Evolutionary conservation across 352 stramenopile genomes (phyloP).

Genomic region (Phytophthora kernoviae): DNA sequence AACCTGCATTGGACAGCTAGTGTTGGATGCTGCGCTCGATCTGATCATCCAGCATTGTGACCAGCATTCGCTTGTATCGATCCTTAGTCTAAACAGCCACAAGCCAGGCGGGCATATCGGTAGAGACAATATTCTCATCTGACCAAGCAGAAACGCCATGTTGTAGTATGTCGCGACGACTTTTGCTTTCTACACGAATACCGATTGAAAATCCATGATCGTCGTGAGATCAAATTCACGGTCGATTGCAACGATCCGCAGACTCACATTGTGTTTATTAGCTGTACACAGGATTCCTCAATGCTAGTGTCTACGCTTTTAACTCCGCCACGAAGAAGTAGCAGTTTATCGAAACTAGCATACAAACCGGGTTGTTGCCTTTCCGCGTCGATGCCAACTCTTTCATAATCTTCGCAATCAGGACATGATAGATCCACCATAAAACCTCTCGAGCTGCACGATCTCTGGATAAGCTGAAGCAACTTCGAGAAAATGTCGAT

Average conservation of each 20-base stretch:
- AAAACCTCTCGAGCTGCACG: neutral
- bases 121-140: conserved; percentile 9
- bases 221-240: neutral
- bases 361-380: neutral
- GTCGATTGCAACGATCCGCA: conserved; percentile 23
- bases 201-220: conserved; percentile 6
- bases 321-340: conserved; percentile 20
- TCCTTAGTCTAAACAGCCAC: neutral
- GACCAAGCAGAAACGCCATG: conserved; percentile 14
- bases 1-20: neutral
- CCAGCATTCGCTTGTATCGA: neutral
- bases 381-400: neutral
- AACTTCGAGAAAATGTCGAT: neutral
- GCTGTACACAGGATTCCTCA: conserved; percentile 2
- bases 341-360: conserved; percentile 1
- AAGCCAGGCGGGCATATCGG: neutral
- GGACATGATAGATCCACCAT: neutral
- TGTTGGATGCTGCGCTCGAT: neutral
- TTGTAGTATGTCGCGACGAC: conserved; percentile 21
- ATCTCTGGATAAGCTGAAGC: neutral
- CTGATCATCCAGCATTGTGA: conserved; percentile 5
- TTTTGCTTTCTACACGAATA: conserved; percentile 3
- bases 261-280: conserved; percentile 9
- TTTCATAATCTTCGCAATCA: neutral
- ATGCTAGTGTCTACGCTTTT: conserved; percentile 3